These are phyloP conservation scores for Nannochloris sp. DNA, from an alignment of 139 green algal genomes.

Conservation along the genomic window DNA sequence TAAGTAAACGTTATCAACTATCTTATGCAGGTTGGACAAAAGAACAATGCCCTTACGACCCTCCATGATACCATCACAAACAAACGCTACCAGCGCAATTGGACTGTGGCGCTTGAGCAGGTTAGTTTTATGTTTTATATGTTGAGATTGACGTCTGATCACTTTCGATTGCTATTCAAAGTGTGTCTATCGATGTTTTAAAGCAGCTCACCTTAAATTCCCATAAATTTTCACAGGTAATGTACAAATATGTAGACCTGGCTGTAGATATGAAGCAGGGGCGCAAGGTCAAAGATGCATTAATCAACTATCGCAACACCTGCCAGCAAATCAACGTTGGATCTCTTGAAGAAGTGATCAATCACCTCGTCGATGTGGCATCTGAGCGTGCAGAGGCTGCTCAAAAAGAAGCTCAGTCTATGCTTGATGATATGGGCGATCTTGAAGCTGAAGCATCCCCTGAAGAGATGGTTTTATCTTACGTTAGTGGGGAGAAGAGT, in stretches of 20 bases:
- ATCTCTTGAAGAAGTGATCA: conserved; percentile 96
- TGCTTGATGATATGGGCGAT: conserved; percentile 78
- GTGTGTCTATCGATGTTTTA: neutral
- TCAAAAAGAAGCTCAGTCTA: conserved; percentile 60
- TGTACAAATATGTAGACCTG: conserved; percentile 95
- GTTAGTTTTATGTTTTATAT: conserved; percentile 5
- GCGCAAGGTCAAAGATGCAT: conserved; percentile 92
- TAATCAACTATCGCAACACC: conserved; percentile 98
- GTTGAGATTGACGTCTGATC: neutral
- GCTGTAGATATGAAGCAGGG: conserved; percentile 88
- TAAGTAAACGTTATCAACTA: neutral
- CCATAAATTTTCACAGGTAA: conserved; percentile 73
- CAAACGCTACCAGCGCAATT: conserved; percentile 92
- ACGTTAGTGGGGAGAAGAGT: conserved; percentile 89
- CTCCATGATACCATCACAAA: conserved; percentile 95
- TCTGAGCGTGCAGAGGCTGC: conserved; percentile 85
- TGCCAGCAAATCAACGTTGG: conserved; percentile 93
- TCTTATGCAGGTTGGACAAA: conserved; percentile 24
- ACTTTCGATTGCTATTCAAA: neutral
- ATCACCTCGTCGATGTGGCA: conserved; percentile 91
- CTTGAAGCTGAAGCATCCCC: conserved; percentile 91
- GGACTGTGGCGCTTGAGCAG: conserved; percentile 71
- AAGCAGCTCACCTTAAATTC: neutral
- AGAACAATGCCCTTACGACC: conserved; percentile 23
- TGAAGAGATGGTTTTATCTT: conserved; percentile 96